Base-by-base conservation (phyloP, 371 early-diverging fungal species). In the Mucor plumbeus region DNA sequence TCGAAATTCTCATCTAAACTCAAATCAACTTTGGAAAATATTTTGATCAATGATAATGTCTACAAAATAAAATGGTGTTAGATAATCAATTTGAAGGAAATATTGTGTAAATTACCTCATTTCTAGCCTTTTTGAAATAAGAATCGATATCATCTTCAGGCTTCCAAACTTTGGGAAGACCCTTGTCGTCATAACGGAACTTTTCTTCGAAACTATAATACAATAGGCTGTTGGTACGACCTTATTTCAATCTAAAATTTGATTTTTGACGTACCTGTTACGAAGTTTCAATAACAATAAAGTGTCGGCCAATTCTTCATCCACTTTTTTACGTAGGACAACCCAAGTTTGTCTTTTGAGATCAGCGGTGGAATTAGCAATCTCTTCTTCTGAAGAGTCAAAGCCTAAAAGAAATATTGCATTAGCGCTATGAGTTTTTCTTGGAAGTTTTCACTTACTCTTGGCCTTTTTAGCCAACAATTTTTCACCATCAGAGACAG, bases 131-230 rank as follows among this genome's bases (percentile, higher is more conserved):
- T 53, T 86, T 85, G 80, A 95, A 99, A 63, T 87, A 85, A 21
- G 80, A 78, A 72, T 99, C 98, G 59, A 99, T 97, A 77, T 97
- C 95, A 78, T 98, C 98, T 34, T 88, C 88, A 7, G 96, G 94
- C 61, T 89, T 91, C 98, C 98, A 99, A 10, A 99, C 93, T 38
- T 94, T 85, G 10, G 99, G 99, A 38, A 98, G 77, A 8, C 97
- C 98, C 19, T 89, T 81, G 8, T 91, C 94, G 69, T 97, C 98
- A 77, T 97, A 97, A 59, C 96, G 82, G 85, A 99, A 99, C 70
- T 90, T 86, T 65, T 91, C 91, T 76, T 98, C 97, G 65, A 98
- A 95, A 53, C 88, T 80, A 48, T 10, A 55, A 1, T 19, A 36
- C 1, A n/a, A 31, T 36, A 17, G 21, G 39, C 36, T 39, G 8